Base-by-base conservation (phyloP, 2,329 filamentous ascomycete species). In the Fusarium irregulare region DNA sequence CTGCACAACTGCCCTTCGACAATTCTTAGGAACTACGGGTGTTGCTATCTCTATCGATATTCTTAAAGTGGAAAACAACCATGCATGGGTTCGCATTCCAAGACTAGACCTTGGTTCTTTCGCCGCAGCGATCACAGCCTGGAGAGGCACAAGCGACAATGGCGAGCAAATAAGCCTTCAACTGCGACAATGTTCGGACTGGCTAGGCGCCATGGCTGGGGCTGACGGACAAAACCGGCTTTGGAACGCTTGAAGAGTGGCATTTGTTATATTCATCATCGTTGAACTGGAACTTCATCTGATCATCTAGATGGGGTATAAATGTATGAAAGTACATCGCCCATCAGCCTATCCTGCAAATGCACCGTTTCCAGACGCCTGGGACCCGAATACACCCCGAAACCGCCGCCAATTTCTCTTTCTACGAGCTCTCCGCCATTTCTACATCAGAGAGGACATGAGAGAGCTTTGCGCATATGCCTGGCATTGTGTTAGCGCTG, bases 401-500 rank as follows among this genome's bases (percentile, higher is more conserved):
- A 57, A 62, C 51, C 64, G 50, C 69, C 56, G 56, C 65, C 72
- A 66, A 49, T 54, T 54, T 59, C 65, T 48, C 60, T 68, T 58
- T 56, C 59, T 58, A 72, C 27, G 34, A 37, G 47, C 34, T 56
- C 53, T 56, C 60, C 23, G 44, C 40, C 37, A 60, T 64, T 74
- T 66, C 60, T 86, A 92, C 87, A 93, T 91, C 84, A 94, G 86
- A 73, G 88, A 88, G 64, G 89, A 92, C 85, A 92, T 91, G 77
- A 97, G 87, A 63, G 93, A 94, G 80, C 88, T 94, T 77, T 93
- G 91, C 50, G 93, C 93, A 79, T 97, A 97, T 7, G 93, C 92
- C 92, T 93, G 64, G 14, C 53, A 32, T 32, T 51, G 50, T 40
- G 68, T 80, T 72, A 71, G 64, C 25, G 23, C 32, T 46, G 21